Conservation (phyloP, 139 green algal species). For the Coelastrella sp. region DNA sequence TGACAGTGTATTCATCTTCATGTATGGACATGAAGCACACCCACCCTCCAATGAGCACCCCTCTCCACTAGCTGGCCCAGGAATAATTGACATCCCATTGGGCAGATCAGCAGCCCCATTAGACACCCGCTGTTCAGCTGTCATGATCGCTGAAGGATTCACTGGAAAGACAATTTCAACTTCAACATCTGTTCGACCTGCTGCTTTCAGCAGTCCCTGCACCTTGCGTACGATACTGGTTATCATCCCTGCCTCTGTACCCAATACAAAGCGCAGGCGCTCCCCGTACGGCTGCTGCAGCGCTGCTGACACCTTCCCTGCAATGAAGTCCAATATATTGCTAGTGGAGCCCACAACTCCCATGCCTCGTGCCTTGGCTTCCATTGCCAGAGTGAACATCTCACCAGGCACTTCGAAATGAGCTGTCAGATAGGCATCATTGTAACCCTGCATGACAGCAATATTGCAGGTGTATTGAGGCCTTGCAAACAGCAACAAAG, state of each 20-base stretch:
- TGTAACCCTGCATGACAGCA: conserved; percentile 68
- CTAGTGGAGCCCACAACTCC: conserved; percentile 96
- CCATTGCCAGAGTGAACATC: conserved; percentile 95
- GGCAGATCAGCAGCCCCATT: conserved; percentile 60
- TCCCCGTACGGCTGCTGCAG: conserved; percentile 74
- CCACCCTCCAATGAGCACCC: conserved; percentile 94
- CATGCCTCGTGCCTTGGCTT: conserved; percentile 82
- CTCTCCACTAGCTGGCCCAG: conserved; percentile 83
- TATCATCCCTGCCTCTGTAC: conserved; percentile 98
- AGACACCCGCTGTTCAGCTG: conserved; percentile 50
- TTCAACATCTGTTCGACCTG: conserved; percentile 73
- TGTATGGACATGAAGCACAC: conserved; percentile 98
- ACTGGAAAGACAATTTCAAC: conserved; percentile 99
- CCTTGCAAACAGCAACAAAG: too few species aligned
- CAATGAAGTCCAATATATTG: conserved; percentile 99
- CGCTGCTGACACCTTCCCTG: conserved; percentile 73
- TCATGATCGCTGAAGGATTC: conserved; percentile 83
- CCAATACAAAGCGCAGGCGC: conserved; percentile 93
- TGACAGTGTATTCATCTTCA: conserved; percentile 94
- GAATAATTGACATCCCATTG: conserved; percentile 75
- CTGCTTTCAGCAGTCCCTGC: conserved; percentile 71
- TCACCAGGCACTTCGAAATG: conserved; percentile 97
- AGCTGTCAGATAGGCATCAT: conserved; percentile 94
- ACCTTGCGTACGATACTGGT: conserved; percentile 94
- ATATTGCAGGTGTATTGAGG: too few species aligned